Conservation (phyloP, 441 rosid species). For the Pelargonium fulgidum region DNA sequence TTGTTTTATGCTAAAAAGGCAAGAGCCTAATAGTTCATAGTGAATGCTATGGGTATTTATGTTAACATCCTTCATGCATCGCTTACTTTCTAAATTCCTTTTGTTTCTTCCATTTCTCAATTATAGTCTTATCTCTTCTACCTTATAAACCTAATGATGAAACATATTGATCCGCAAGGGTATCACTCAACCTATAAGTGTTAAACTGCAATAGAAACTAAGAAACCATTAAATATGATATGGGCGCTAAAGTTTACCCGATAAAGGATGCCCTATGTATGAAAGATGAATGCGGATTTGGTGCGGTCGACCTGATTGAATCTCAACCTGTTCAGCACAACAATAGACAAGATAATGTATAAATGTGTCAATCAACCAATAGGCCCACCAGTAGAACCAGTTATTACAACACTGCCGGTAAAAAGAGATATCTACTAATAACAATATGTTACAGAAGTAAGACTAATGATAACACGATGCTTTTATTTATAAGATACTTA, state of each 20-base stretch:
- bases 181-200: not conserved
- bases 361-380: not conserved
- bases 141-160: not conserved
- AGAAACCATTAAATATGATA: constrained; percentile 1
- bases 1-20: not conserved
- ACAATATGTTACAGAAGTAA: not conserved
- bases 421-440: not conserved
- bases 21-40: no score
- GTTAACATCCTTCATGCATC: not conserved
- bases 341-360: not conserved
- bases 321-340: constrained; percentile 56
- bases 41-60: not conserved
- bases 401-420: not conserved
- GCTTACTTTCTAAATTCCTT: not conserved
- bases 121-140: not conserved
- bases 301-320: constrained; percentile 87
- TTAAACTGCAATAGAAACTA: constrained; percentile 11
- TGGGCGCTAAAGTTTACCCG: constrained; percentile 40
- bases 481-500: not conserved
- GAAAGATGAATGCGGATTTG: constrained; percentile 94
- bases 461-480: not conserved
- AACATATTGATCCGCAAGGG: not conserved
- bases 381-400: not conserved
- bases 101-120: not conserved
- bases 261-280: constrained; percentile 71